Evolutionary conservation across 352 stramenopile species (phyloP).

Genomic region (Aphanomyces invadans): DNA sequence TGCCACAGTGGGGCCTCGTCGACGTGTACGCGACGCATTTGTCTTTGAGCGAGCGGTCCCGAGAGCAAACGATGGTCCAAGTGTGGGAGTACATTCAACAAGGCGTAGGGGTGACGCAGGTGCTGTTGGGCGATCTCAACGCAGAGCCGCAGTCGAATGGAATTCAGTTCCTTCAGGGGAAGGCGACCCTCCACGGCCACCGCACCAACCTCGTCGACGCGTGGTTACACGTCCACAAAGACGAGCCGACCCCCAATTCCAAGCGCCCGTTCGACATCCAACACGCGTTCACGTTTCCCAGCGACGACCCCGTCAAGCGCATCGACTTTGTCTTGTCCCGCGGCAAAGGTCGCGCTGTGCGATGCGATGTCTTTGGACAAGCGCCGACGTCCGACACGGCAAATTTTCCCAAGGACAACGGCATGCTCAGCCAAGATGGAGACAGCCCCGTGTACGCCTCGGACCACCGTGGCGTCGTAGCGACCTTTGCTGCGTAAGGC

Average conservation of each 20-base stretch:
- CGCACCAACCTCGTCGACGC: conserved; percentile 69
- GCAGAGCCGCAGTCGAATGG: conserved; percentile 74
- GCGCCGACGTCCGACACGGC: conserved; percentile 58
- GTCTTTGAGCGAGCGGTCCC: conserved; percentile 62
- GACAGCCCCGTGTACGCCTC: conserved; percentile 79
- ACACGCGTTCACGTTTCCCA: conserved; percentile 77
- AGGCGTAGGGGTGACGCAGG: conserved; percentile 52
- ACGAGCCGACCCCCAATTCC: conserved; percentile 53
- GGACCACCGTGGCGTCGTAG: conserved; percentile 76
- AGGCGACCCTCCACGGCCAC: conserved; percentile 39
- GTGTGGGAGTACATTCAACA: conserved; percentile 74
- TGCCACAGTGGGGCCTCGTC: conserved; percentile 53
- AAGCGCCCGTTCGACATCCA: conserved; percentile 35
- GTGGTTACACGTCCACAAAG: conserved; percentile 48
- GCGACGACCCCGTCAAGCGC: conserved; percentile 74
- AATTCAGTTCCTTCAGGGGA: conserved; percentile 70
- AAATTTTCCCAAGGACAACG: conserved; percentile 45
- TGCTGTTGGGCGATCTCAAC: conserved; percentile 81
- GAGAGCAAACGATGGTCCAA: conserved; percentile 70
- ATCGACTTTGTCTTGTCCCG: conserved; percentile 81
- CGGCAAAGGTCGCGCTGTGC: conserved; percentile 48
- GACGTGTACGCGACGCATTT: conserved; percentile 85
- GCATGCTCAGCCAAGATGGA: conserved; percentile 50
- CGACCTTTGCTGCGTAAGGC: conserved; percentile 6
- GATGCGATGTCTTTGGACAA: conserved; percentile 72